Percentiles rank a stretch among this genome's conserved stretches.
Evolutionary conservation across 768 basidiomycete genomes (phyloP).

Genomic region (Termitomyces sp.): DNA sequence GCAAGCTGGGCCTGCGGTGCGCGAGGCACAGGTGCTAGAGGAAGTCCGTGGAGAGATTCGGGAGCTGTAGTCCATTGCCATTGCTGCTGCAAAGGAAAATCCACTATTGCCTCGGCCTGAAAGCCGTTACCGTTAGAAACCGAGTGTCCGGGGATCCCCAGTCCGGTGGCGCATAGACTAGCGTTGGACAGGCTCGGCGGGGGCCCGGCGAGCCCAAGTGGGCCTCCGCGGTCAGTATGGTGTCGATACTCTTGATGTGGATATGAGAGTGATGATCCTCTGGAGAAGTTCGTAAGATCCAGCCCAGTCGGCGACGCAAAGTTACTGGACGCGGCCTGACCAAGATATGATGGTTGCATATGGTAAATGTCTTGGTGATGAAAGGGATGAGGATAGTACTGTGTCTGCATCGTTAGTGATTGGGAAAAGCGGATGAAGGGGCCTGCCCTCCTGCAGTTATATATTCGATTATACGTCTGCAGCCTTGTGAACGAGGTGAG

Average conservation of each 20-base stretch:
- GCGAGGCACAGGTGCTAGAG: conserved; percentile 27
- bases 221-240: conserved; percentile 38
- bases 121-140: conserved; percentile 23
- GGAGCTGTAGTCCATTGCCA: conserved; percentile 24
- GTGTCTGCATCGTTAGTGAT: conserved; percentile 35
- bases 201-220: conserved; percentile 25
- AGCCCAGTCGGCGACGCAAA: conserved; percentile 28
- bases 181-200: conserved; percentile 29
- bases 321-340: conserved; percentile 25
- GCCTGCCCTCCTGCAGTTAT: conserved; percentile 35
- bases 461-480: conserved; percentile 44
- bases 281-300: conserved; percentile 43
- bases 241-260: conserved; percentile 43
- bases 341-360: conserved; percentile 13
- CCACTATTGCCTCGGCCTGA: conserved; percentile 39
- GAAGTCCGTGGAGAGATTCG: conserved; percentile 29
- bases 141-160: conserved; percentile 38
- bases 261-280: conserved; percentile 46
- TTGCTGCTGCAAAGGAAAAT: conserved; percentile 27
- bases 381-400: conserved; percentile 27
- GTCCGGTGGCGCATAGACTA: conserved; percentile 41
- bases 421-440: conserved; percentile 32
- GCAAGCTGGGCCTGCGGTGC: conserved; percentile 19
- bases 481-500: conserved; percentile 39
- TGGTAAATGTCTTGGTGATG: conserved; percentile 29